A percentile compares a stretch with the other conserved stretches of the same genome.
phyloP scores from a whole-genome alignment of 805 yeast species.

The Ogataea nakhonphanomensis region DNA sequence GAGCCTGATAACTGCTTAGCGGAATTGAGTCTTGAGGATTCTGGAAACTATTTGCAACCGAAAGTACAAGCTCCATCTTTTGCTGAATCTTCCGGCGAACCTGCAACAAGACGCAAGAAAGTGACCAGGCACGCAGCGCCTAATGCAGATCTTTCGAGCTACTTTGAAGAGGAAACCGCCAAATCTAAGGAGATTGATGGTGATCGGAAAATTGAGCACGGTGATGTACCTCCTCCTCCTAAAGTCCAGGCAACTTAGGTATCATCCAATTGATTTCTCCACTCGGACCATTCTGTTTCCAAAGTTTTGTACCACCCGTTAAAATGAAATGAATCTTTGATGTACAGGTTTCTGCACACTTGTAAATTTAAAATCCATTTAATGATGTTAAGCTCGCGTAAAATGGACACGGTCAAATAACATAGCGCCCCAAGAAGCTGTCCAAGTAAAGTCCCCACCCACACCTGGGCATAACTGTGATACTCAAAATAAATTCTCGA shows the following conservation, averaged over 20 bases:
- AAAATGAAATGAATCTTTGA: constrained; percentile 54
- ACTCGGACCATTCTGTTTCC: constrained; percentile 22
- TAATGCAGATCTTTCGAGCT: constrained; percentile 33
- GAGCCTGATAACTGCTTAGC: background rate
- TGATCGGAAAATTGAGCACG: constrained; percentile 23
- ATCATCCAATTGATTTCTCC: constrained; percentile 21
- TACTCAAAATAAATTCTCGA: constrained; percentile 78
- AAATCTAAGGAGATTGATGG: constrained; percentile 39
- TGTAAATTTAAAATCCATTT: constrained; percentile 61
- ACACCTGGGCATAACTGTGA: constrained; percentile 71
- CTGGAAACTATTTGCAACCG: constrained; percentile 19
- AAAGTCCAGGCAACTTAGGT: constrained; percentile 8
- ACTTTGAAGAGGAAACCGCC: constrained; percentile 41
- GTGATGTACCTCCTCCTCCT: constrained; percentile 37
- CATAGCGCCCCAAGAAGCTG: constrained; percentile 53
- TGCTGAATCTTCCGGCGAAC: constrained; percentile 3
- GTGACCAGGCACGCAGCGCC: constrained; percentile 12
- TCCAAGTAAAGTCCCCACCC: constrained; percentile 70
- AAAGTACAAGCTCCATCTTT: constrained; percentile 26
- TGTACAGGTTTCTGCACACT: constrained; percentile 46
- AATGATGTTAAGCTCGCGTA: constrained; percentile 65
- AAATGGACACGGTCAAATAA: constrained; percentile 47
- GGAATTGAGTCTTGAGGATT: constrained; percentile 3
- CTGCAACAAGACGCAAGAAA: constrained; percentile 20
- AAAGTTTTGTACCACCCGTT: constrained; percentile 13